Base-by-base conservation (phyloP, 805 yeast species). In the Jamesozyma gamospora region DNA sequence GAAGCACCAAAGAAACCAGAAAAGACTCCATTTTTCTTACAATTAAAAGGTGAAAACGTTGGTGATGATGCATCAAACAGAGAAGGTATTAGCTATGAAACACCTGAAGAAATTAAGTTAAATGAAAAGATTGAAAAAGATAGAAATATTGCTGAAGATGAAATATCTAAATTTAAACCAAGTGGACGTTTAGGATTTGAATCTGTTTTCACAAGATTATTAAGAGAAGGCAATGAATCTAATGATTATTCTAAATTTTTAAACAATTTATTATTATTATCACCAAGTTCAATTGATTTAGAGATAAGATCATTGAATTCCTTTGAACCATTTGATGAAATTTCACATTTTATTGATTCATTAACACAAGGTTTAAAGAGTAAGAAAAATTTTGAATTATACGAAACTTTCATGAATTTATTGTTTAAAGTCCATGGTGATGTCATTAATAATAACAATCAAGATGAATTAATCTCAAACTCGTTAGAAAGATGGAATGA, bases 1-100 rank as follows among this genome's bases (percentile, higher is more conserved):
- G 96, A 86, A 56, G 82, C 90, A 1, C 83, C 92, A 27, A 84
- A 83, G 66, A 83, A 79, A 48, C 85, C 95, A 1, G 82, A 82
- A 48, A 72, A 77, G 44, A 76, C 84, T 0, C 82, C 84, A 16
- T 92, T 94, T 60, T 94, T 94, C 68, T 66, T 92, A 43, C 73
- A 76, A 34, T 64, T 81, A 16, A 55, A 74, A 4, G 85, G 86
- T 25, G 75, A 71, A 38, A 67, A 67, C n/a, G 81, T 79, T 39
- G 88, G 87, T 42, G 85, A 80, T 53, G 72, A 75, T 24, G 86
- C 87, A 0, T 52, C 65, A 4, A 59, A 44, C 9, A 59, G 70
- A 49, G 69, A 66, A 53, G 63, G 65, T 32, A 50, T 48, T n/a
- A 41, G 38, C 4, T 42, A 43, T 21, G 58, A 60, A 39, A 41